Evolutionary conservation across 2,329 filamentous ascomycete genomes (phyloP).

Genomic region (Pseudogymnoascus sp.): DNA sequence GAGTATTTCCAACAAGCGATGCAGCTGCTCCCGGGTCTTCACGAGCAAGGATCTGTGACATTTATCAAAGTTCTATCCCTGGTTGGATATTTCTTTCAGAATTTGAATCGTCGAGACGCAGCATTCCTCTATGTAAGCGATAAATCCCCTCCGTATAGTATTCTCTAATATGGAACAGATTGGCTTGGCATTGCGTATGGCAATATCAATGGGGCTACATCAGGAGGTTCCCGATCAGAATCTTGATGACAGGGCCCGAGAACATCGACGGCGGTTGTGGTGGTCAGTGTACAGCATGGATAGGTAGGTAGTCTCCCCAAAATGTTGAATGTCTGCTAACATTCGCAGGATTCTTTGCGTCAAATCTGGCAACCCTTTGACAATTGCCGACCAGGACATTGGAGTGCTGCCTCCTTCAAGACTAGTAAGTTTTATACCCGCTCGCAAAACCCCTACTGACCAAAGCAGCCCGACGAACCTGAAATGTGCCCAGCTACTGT

Average conservation of each 20-base stretch:
- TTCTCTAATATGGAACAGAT: conserved; percentile 27
- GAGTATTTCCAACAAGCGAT: conserved; percentile 46
- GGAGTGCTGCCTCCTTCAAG: conserved; percentile 33
- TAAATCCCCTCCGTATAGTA: not conserved
- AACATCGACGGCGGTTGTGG: conserved; percentile 46
- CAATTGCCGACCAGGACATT: conserved; percentile 48
- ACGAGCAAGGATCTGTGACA: conserved; percentile 46
- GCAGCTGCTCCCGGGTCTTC: conserved; percentile 45
- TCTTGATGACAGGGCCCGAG: conserved; percentile 36
- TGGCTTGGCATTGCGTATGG: conserved; percentile 48
- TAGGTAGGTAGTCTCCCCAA: conserved; percentile 23
- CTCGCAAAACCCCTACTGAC: not conserved
- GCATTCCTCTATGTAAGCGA: conserved; percentile 42
- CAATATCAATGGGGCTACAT: conserved; percentile 48
- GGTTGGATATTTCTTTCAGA: conserved; percentile 51
- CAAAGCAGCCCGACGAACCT: conserved; percentile 27
- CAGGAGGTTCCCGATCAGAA: conserved; percentile 39
- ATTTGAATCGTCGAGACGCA: conserved; percentile 47
- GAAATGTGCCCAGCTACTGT: conserved; percentile 40
- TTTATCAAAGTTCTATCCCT: conserved; percentile 49
- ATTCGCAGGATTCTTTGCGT: conserved; percentile 38
- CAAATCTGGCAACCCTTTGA: conserved; percentile 48
- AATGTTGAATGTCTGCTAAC: not conserved
- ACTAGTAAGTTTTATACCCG: conserved; percentile 20
- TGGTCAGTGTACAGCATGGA: conserved; percentile 52